These are phyloP conservation scores for Otatea glauca DNA, from an alignment of 176 grass and related monocot species.

Conservation along the genomic window DNA sequence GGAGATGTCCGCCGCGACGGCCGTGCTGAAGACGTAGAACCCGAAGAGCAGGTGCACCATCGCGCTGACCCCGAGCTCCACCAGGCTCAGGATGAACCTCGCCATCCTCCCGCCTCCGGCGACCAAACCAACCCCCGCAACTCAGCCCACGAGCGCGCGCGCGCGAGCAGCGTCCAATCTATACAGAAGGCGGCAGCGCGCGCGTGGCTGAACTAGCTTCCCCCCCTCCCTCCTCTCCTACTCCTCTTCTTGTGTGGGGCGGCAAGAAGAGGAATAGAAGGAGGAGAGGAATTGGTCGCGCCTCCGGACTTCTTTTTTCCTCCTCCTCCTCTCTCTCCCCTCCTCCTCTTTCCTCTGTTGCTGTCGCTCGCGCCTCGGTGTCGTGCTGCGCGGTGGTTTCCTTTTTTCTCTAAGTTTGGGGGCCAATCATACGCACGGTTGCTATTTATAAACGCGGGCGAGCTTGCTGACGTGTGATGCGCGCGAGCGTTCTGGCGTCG, in stretches of 20 bases:
- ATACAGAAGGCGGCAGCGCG: neutral
- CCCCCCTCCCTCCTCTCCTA: neutral
- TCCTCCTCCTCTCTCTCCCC: neutral
- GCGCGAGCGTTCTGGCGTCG: neutral
- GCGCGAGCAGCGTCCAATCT: neutral
- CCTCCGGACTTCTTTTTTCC: neutral
- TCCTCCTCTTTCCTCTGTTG: neutral
- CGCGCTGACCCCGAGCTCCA: conserved; percentile 84
- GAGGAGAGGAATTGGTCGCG: neutral
- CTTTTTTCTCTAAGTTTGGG: neutral
- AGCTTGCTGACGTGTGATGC: neutral
- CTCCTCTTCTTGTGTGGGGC: conserved; percentile 16
- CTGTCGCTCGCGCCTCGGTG: neutral
- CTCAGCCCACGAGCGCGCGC: neutral
- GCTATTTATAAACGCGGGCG: conserved; percentile 41
- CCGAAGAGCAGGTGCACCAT: conserved; percentile 84
- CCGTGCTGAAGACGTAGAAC: conserved; percentile 89
- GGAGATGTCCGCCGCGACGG: conserved; percentile 86
- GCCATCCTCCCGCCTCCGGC: conserved; percentile 47
- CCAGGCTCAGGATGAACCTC: conserved; percentile 66
- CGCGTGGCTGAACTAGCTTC: neutral
- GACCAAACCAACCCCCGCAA: neutral
- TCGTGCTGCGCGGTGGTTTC: neutral
- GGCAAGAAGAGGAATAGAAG: conserved; percentile 44
- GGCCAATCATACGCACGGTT: neutral